phyloP scores from a whole-genome alignment of 2,329 filamentous ascomycete genomes.

The Microcyclospora tardicrescens region DNA sequence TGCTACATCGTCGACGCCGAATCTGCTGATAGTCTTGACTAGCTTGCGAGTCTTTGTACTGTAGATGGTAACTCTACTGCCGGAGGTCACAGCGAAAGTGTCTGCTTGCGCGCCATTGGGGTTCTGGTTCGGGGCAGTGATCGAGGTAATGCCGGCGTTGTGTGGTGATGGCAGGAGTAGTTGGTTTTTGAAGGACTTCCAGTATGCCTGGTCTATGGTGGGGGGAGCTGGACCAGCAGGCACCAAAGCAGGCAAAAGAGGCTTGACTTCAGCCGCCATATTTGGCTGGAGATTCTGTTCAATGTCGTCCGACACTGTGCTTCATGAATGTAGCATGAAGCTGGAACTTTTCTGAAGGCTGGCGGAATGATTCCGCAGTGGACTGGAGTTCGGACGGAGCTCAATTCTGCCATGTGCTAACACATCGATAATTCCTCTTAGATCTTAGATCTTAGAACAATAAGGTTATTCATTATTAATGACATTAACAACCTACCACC shows the following conservation, averaged over 20 bases:
- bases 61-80: slow-evolving; percentile 85
- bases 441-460: no score
- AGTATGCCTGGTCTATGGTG: slow-evolving; percentile 90
- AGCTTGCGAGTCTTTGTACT: slow-evolving; percentile 84
- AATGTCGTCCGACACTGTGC: no score
- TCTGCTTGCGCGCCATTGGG: slow-evolving; percentile 36
- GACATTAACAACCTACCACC: no score
- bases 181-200: slow-evolving; percentile 88
- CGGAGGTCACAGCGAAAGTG: slow-evolving; percentile 86
- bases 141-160: slow-evolving; percentile 78
- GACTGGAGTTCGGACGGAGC: no score
- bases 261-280: slow-evolving; percentile 80
- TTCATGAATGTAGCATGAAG: no score
- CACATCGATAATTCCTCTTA: no score
- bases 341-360: no score
- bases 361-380: no score
- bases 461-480: no score
- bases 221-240: slow-evolving; percentile 68
- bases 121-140: slow-evolving; percentile 37
- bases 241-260: slow-evolving; percentile 68
- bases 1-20: slow-evolving; percentile 65
- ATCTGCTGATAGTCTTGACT: slow-evolving; percentile 85
- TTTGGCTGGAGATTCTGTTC: not conserved
- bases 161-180: slow-evolving; percentile 83
- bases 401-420: no score